Evolutionary conservation across 495 filamentous ascomycete genomes (phyloP), one percentile per base, ranked within the genome.

Genomic region (Neurospora discreta): DNA sequence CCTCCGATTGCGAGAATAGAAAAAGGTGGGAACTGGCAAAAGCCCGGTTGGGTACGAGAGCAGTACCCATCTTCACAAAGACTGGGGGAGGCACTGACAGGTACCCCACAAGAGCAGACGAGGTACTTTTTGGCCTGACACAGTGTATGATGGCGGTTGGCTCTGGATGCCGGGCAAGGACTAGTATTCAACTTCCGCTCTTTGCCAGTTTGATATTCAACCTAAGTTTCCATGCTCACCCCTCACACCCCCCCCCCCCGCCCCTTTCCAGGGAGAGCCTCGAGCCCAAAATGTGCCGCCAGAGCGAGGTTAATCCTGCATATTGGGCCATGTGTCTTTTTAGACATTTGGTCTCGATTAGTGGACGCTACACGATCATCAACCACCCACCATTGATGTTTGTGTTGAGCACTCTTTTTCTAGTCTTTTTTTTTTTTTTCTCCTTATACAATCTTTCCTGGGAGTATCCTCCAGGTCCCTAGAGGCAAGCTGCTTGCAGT

Each of bases 51-150:
- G 68, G 44, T 75, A 72, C 70, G 39, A 72, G 68, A 44, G 67
- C 60, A 46, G 42, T 67, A 72, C 71, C 15, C 52, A 26, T 39
- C 58, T 70, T 67, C 67, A 58, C 71, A 71, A 69, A 52, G 74
- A 46, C 68, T 68, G 70, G 73, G 71, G 69, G 39, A 36, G 71
- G 39, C 74, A 72, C 74, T 74, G 73, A 69, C 77, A 80, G 81
- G 82, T 72, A 77, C 70, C 72, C 69, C 60, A 65, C 38, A 41
- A 33, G 60, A 75, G 74, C 70, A 68, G 38, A 38, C 52, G 52
- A 60, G 15, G 52, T 60, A 60, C 52, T 20, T 70, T 60, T n/a
- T 42, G 69, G 42, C 26, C 18, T 30, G 41, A 58, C n/a, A 44
- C 30, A 71, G 69, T 67, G 42, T 58, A 23, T 18, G 39, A 70